A percentile compares a stretch with the other conserved stretches of the same genome.
Evolutionary conservation across 768 basidiomycete species (phyloP).

Genomic region (Saitozyma sp.): DNA sequence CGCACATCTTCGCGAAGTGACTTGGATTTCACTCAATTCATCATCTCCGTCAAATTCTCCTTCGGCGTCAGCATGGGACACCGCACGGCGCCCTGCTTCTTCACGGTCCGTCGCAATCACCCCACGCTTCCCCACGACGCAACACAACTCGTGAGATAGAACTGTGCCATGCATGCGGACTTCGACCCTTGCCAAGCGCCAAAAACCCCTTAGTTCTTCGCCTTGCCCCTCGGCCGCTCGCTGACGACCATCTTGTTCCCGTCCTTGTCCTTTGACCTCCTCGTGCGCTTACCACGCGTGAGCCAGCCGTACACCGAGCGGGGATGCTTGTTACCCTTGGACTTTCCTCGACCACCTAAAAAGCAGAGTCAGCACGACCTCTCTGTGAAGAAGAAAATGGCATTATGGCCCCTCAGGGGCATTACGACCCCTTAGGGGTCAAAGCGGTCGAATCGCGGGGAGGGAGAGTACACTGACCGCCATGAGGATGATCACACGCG

Average conservation of each 20-base stretch:
- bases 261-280: conserved; percentile 80
- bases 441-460: no score
- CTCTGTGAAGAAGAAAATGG: no score
- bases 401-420: no score
- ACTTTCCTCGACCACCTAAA: conserved; percentile 79
- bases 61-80: neutral
- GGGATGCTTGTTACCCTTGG: conserved; percentile 92
- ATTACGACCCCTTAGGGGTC: no score
- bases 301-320: conserved; percentile 90
- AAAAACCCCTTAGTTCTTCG: conserved; percentile 25
- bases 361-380: no score
- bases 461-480: conserved; percentile 57
- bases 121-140: neutral
- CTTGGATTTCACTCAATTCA: no score
- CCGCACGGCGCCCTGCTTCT: neutral
- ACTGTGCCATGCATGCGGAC: neutral
- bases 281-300: conserved; percentile 87
- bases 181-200: neutral
- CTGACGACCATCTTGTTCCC: conserved; percentile 65
- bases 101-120: neutral
- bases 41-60: neutral
- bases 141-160: neutral
- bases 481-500: conserved; percentile 78
- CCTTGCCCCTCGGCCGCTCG: conserved; percentile 48
- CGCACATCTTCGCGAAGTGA: no score